Evolutionary conservation across 306 rosid genomes (phyloP), one percentile per base, ranked within the genome.

Genomic region (Pyrus betulifolia): DNA sequence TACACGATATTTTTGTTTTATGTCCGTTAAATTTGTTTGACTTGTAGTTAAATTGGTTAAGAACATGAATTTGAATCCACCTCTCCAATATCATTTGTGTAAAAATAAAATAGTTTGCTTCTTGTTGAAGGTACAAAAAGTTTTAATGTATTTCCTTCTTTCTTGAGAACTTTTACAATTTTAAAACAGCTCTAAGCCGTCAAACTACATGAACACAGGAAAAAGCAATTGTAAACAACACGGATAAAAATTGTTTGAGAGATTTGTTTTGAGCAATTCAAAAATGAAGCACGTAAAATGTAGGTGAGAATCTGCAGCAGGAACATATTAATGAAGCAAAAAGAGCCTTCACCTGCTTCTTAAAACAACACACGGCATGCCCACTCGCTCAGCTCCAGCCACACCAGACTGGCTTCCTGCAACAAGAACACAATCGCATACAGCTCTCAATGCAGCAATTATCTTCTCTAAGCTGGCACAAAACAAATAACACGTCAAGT

Each of bases 371-470:
- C 97, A 89, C 13, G 97, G 97, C 96, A 92, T 95, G 76, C 93
- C 97, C 57, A 89, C 90, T 71, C 79, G 87, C 92, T 74, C 86
- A 69, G 97, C 98, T 77, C 93, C 97, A 78, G 75, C 82, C 38
- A 89, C 88, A 66, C 97, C 96, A 79, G 89, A 75, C 77, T 90
- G 91, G 87, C 92, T 92, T 88, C 98, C 98, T 44, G 98, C 96
- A 79, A 95, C 71, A 33, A 95, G 92, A 82, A 95, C 86, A 73
- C 97, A 95, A 67, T 86, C 80, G 83, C 82, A 18, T 77, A 89
- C 86, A 4, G 97, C 98, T 38, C 89, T 89, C 74, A 95, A 87
- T 28, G 97, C 86, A 84, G 92, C 79, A 72, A 88, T 87, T 76
- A 89, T 88, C 88, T 92, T 92, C 72, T 83, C 88, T 80, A 82